phyloP scores from a whole-genome alignment of 345 rosid genomes.

The Reutealis trisperma region DNA sequence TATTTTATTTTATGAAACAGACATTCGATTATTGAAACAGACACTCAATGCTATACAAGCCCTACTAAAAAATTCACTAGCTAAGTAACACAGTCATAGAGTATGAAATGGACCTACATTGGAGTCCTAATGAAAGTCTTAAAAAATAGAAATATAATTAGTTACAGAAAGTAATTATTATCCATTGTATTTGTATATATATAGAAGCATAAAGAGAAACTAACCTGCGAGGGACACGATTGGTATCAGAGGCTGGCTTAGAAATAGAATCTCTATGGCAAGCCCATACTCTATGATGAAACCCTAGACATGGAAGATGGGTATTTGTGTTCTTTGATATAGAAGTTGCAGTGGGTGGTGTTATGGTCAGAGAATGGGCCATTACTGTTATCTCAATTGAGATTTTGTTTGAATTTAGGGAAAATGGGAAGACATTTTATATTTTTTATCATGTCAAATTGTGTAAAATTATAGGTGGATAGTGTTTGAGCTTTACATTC shows the following conservation, averaged over 20 bases:
- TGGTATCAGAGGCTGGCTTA: slow-evolving; percentile 18
- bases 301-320: slow-evolving; percentile 21
- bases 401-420: slow-evolving; percentile 13
- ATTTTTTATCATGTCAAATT: slow-evolving; percentile 4
- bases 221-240: slow-evolving; percentile 48
- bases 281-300: slow-evolving; percentile 26
- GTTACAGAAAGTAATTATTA: no score
- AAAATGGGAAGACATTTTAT: background rate
- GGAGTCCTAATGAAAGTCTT: background rate
- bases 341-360: slow-evolving; percentile 30
- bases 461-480: slow-evolving; percentile 11
- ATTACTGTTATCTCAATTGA: slow-evolving; percentile 17
- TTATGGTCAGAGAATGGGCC: slow-evolving; percentile 45
- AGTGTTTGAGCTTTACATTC: slow-evolving; percentile 25
- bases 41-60: background rate
- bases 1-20: no score
- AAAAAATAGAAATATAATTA: no score
- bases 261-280: slow-evolving; percentile 1
- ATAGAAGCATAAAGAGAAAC: background rate
- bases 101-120: background rate
- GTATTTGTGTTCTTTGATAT: background rate
- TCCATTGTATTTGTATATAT: background rate
- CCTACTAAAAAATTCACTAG: background rate
- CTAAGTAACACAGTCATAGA: background rate
- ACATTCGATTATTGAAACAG: no score